Evolutionary conservation across 495 filamentous ascomycete genomes (phyloP).

Genomic region (Daldinia vernicosa): DNA sequence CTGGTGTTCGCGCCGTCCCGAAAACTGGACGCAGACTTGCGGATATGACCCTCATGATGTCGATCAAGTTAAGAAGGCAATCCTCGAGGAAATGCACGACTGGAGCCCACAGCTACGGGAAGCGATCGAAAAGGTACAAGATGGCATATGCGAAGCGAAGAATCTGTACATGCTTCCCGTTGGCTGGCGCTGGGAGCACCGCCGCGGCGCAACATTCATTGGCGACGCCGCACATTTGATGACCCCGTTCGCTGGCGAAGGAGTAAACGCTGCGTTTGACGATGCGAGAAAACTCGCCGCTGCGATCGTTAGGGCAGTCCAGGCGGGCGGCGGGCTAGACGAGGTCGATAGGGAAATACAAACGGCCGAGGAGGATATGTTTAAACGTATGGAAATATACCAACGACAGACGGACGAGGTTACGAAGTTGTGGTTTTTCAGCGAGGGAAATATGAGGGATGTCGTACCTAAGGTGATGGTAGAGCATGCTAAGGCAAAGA

Average conservation of each 20-base stretch:
- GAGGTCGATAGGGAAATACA: constrained; percentile 45
- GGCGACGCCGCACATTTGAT: constrained; percentile 72
- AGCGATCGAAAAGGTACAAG: constrained; percentile 38
- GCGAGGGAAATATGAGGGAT: constrained; percentile 30
- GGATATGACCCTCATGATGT: constrained; percentile 46
- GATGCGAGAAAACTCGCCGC: constrained; percentile 65
- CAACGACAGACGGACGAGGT: constrained; percentile 46
- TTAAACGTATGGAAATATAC: constrained; percentile 44
- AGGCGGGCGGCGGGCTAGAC: constrained; percentile 28
- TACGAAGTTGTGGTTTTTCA: constrained; percentile 46
- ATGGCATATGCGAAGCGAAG: constrained; percentile 38
- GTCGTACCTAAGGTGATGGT: constrained; percentile 31
- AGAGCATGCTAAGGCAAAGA: constrained; percentile 18
- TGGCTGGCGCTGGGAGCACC: constrained; percentile 60
- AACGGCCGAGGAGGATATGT: constrained; percentile 50
- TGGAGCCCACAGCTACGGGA: constrained; percentile 45
- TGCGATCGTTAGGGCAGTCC: constrained; percentile 42
- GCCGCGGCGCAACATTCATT: constrained; percentile 60
- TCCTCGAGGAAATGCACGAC: constrained; percentile 42
- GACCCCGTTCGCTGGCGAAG: constrained; percentile 69
- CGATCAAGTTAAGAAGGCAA: constrained; percentile 36
- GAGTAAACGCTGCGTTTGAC: constrained; percentile 66
- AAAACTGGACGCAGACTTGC: constrained; percentile 52
- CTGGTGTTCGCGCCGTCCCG: constrained; percentile 30
- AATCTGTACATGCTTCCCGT: constrained; percentile 63